Evolutionary conservation across 768 basidiomycete species (phyloP), one percentile per base, ranked within the genome.

Genomic region (Porpolomopsis calyptriformis): DNA sequence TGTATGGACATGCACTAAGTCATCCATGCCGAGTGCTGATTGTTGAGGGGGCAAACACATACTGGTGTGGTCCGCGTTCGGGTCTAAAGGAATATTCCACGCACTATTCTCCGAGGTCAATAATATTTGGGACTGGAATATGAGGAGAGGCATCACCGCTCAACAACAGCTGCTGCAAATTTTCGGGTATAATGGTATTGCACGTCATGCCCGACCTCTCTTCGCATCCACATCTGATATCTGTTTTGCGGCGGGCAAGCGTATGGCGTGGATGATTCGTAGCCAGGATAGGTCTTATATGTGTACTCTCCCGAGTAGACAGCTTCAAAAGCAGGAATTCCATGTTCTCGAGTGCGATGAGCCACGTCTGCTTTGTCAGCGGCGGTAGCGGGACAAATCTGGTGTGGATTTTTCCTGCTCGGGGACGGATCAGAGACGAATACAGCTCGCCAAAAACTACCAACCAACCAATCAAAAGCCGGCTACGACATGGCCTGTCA

Each of bases 391-490:
- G 62, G 53, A 31, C 70, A 58, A 6, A 67, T 56, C 1, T 45
- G 6, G 36, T 82, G 73, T 0, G 84, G 82, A 52, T 78, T 77
- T n/a, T 59, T 58, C 81, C 81, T 83, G 50, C 14, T 26, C 25
- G 46, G 39, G 45, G 23, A 47, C 7, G 8, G 10, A 40, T 18
- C 6, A 47, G 35, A 33, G 35, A 26, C 38, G 20, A 11, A 29
- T 9, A 23, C 49, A 36, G 43, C 50, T 45, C 44, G 26, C 40
- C n/a, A 16, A 27, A 25, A 38, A 34, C 23, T n/a, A 36, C 26
- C n/a, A 42, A 51, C 62, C 47, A 47, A 77, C 85, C 85, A 88
- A 46, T 88, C 82, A 62, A 83, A 88, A 1, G 61, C 65, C 24
- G 78, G 78, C 79, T 85, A 44, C 10, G 33, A 23, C 48, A 19